Percentiles rank a stretch among this genome's conserved stretches.
Evolutionary conservation across 257 asterid species (phyloP).

Genomic region (Striga asiatica): DNA sequence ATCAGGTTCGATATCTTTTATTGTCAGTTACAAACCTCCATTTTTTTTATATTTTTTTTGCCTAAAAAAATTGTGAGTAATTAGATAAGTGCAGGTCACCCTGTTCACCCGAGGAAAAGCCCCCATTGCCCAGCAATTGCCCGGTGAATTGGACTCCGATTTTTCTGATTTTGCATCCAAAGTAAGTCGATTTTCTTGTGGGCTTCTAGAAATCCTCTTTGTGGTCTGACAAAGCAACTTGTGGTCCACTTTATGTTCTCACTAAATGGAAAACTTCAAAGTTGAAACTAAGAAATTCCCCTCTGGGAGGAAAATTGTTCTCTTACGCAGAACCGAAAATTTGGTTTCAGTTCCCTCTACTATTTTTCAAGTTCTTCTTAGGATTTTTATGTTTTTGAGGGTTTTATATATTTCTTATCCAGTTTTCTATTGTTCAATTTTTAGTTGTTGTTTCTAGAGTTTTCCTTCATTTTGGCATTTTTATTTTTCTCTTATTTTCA

Average conservation of each 20-base stretch:
- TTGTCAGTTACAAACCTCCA: background rate
- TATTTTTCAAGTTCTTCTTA: no score
- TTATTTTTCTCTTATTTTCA: no score
- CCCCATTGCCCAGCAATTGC: slow-evolving; percentile 81
- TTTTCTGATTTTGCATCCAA: slow-evolving; percentile 66
- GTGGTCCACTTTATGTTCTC: background rate
- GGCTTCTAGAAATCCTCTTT: background rate
- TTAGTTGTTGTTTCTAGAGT: no score
- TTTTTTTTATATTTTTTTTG: background rate
- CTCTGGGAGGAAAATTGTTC: no score
- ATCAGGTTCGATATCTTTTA: slow-evolving; percentile 42
- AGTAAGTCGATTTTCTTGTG: slow-evolving; percentile 23
- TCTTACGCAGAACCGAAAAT: no score
- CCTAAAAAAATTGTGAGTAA: background rate
- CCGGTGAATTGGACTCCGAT: slow-evolving; percentile 77
- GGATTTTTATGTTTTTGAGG: no score
- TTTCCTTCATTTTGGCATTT: no score
- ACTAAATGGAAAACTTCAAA: background rate
- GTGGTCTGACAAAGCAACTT: no score
- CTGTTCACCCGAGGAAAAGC: slow-evolving; percentile 97
- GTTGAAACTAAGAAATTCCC: no score
- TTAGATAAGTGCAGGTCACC: slow-evolving; percentile 55
- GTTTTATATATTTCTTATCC: no score
- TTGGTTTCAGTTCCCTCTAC: no score
- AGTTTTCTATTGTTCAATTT: no score